Evolutionary conservation across 129 eudicot genomes (phyloP).

Genomic region (Tagetes patula): DNA sequence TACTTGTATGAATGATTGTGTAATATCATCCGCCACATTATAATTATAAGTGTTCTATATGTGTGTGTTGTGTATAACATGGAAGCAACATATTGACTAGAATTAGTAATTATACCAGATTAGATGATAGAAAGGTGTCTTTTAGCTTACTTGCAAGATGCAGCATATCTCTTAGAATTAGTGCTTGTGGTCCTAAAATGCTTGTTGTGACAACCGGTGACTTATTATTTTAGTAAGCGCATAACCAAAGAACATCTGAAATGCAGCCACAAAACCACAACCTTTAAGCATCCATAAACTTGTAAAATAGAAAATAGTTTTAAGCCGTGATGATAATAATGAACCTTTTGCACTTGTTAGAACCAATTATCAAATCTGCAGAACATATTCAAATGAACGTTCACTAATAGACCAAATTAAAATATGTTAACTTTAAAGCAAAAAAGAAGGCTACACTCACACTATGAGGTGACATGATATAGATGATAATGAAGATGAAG

Average conservation of each 20-base stretch:
- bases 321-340: conserved; percentile 30
- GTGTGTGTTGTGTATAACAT: no score
- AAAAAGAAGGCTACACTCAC: background rate
- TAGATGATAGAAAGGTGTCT: background rate
- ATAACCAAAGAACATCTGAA: conserved; percentile 66
- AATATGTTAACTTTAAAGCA: background rate
- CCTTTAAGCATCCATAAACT: conserved; percentile 39
- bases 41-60: no score
- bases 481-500: no score
- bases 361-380: conserved; percentile 74
- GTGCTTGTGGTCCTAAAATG: conserved; percentile 20
- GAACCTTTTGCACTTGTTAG: conserved; percentile 63
- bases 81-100: no score
- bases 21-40: no score
- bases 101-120: no score
- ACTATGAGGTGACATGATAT: no score
- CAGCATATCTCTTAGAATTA: conserved; percentile 47
- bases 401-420: conserved; percentile 1
- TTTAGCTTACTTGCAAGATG: conserved; percentile 58
- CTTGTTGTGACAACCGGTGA: conserved; percentile 38
- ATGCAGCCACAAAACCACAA: conserved; percentile 72
- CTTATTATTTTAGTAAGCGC: conserved; percentile 46
- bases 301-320: background rate
- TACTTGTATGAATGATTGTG: no score
- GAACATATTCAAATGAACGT: conserved; percentile 39